A percentile compares a stretch with the other conserved stretches of the same genome.
phyloP scores from a whole-genome alignment of 768 basidiomycete species.

The Auricularia cornea region DNA sequence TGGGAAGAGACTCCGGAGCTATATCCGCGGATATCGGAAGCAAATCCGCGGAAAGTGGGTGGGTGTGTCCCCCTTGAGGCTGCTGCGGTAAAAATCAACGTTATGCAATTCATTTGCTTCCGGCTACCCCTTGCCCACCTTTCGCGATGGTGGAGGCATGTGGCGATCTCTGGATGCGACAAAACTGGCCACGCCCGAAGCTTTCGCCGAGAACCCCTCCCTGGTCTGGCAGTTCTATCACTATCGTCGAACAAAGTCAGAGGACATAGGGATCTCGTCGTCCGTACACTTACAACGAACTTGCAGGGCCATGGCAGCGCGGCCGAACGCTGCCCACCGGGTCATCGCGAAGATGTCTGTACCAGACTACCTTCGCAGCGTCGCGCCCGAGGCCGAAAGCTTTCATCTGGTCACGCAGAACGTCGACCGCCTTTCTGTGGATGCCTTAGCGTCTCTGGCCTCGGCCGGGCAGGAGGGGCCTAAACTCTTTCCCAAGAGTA shows the following conservation, averaged over 20 bases:
- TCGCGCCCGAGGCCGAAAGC: slow-evolving; percentile 27
- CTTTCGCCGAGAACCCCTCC: slow-evolving; percentile 6
- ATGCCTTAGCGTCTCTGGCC: too few species aligned
- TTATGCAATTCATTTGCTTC: too few species aligned
- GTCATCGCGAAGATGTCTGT: slow-evolving; percentile 41
- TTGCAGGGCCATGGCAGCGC: slow-evolving; percentile 39
- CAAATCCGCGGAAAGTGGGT: too few species aligned
- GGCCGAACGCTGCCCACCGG: slow-evolving; percentile 49
- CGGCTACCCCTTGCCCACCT: slow-evolving; percentile 15
- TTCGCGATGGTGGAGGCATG: slow-evolving; percentile 7
- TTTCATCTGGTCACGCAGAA: slow-evolving; percentile 10
- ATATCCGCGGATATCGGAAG: too few species aligned
- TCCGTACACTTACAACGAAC: neutral
- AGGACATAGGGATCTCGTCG: neutral
- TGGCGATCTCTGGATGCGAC: slow-evolving; percentile 5
- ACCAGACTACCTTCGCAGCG: slow-evolving; percentile 25
- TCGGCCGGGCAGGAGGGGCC: too few species aligned
- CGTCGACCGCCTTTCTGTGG: slow-evolving; percentile 12
- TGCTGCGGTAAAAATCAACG: too few species aligned
- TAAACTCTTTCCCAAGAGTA: neutral
- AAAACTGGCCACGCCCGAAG: slow-evolving; percentile 10
- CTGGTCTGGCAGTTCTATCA: slow-evolving; percentile 26
- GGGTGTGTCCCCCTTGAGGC: too few species aligned
- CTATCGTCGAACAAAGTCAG: slow-evolving; percentile 39
- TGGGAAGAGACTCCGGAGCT: too few species aligned